phyloP scores from a whole-genome alignment of 495 filamentous ascomycete species.

The Aspergillus haitiensis region DNA sequence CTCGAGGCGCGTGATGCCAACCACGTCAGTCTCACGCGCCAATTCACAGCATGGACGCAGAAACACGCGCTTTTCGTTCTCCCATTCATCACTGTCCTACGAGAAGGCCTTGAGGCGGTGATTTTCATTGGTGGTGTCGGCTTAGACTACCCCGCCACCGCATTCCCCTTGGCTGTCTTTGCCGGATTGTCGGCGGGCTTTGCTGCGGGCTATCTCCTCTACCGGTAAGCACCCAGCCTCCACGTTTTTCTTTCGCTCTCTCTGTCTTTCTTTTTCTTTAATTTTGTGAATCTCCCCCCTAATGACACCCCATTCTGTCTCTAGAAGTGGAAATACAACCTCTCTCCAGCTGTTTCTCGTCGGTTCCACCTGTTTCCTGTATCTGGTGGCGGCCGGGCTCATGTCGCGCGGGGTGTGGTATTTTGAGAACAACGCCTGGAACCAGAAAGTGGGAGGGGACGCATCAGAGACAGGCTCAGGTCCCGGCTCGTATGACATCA shows the following conservation, averaged over 20 bases:
- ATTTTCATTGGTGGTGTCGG: conserved; percentile 82
- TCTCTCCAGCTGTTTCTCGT: conserved; percentile 79
- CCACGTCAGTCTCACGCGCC: conserved; percentile 26
- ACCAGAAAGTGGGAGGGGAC: conserved; percentile 67
- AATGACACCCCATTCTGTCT: neutral
- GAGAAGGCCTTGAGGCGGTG: conserved; percentile 80
- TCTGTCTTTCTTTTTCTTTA: neutral
- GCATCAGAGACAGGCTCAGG: conserved; percentile 72
- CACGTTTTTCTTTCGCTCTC: conserved; percentile 6
- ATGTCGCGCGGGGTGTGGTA: conserved; percentile 76
- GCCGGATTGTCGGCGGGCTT: conserved; percentile 63
- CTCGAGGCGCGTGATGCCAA: conserved; percentile 52
- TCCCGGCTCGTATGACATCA: conserved; percentile 85
- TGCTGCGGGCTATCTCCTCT: conserved; percentile 68
- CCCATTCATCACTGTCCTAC: conserved; percentile 79
- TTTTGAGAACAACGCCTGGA: conserved; percentile 66
- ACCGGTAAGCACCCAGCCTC: conserved; percentile 57
- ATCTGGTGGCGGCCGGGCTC: conserved; percentile 82
- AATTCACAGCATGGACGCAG: conserved; percentile 64
- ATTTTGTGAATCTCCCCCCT: neutral
- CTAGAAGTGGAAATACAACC: conserved; percentile 60
- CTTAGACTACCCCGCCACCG: conserved; percentile 66
- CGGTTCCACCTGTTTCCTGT: conserved; percentile 77
- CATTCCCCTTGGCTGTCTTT: conserved; percentile 74
- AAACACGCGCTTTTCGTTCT: conserved; percentile 82